These are phyloP conservation scores for Vachellia collinsii DNA, from an alignment of 306 rosid genomes.

Conservation along the genomic window DNA sequence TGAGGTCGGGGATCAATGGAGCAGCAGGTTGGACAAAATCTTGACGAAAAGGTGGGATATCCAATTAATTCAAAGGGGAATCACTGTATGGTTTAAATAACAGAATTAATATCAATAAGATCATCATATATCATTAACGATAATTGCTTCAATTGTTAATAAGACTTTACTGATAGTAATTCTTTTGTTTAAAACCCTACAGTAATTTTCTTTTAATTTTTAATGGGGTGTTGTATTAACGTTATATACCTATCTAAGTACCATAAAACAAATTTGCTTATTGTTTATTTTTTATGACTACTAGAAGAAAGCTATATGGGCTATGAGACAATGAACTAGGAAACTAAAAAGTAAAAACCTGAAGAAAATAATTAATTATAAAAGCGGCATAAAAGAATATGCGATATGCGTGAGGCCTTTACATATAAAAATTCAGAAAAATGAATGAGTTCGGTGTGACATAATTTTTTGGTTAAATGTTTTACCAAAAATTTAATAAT, in stretches of 20 bases:
- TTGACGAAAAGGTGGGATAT: not conserved
- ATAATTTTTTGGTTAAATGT: not conserved
- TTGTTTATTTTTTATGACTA: not conserved
- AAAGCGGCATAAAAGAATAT: not conserved
- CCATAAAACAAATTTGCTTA: not conserved
- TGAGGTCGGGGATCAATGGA: no score
- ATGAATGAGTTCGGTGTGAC: not conserved
- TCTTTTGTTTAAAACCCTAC: no score
- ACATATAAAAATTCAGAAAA: not conserved
- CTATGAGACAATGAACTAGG: not conserved
- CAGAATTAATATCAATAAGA: no score
- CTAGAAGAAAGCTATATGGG: not conserved
- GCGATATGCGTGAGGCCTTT: not conserved
- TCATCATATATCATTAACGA: no score
- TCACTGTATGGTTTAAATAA: no score
- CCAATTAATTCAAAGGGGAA: not conserved
- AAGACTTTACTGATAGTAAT: no score
- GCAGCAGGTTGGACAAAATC: conserved; percentile 5
- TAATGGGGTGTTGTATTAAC: not conserved
- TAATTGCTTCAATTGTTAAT: no score
- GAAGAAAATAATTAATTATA: not conserved
- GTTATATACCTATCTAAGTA: not conserved
- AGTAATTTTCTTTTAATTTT: no score
- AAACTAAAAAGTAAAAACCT: not conserved
- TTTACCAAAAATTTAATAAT: not conserved